Conservation (phyloP, 805 yeast genomes). For the Priceomyces melissophilus region DNA sequence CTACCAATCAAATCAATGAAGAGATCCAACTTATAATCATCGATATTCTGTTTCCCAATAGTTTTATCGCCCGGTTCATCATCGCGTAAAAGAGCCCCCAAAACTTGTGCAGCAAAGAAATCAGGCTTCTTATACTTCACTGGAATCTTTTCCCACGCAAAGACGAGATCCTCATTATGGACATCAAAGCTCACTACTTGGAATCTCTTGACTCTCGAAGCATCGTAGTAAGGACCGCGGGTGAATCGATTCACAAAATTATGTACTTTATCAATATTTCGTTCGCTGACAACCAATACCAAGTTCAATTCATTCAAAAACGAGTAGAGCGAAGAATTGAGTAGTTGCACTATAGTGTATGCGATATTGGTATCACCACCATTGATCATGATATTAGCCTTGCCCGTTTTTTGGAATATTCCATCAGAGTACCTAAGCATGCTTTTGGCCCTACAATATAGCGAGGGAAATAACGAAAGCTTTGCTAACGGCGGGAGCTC, state of each 20-base stretch:
- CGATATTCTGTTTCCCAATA: constrained; percentile 18
- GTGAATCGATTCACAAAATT: constrained; percentile 16
- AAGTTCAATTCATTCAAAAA: constrained; percentile 23
- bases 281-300: constrained; percentile 28
- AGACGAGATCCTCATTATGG: constrained; percentile 30
- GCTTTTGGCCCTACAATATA: constrained; percentile 37
- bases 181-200: constrained; percentile 31
- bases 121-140: constrained; percentile 36
- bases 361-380: constrained; percentile 43
- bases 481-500: constrained; percentile 31
- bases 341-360: constrained; percentile 29
- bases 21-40: constrained; percentile 30
- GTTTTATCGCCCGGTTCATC: constrained; percentile 10
- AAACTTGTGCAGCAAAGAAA: constrained; percentile 34
- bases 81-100: constrained; percentile 26
- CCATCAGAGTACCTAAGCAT: constrained; percentile 24
- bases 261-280: constrained; percentile 15
- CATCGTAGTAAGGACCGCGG: constrained; percentile 17
- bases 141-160: constrained; percentile 33
- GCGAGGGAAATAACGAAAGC: constrained; percentile 27
- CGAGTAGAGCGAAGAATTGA: constrained; percentile 26
- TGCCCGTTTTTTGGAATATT: constrained; percentile 8
- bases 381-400: constrained; percentile 34
- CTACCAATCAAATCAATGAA: constrained; percentile 41
- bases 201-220: constrained; percentile 19